These are phyloP conservation scores for Blastobotrys robertii DNA, from an alignment of 805 yeast species.

Conservation along the genomic window DNA sequence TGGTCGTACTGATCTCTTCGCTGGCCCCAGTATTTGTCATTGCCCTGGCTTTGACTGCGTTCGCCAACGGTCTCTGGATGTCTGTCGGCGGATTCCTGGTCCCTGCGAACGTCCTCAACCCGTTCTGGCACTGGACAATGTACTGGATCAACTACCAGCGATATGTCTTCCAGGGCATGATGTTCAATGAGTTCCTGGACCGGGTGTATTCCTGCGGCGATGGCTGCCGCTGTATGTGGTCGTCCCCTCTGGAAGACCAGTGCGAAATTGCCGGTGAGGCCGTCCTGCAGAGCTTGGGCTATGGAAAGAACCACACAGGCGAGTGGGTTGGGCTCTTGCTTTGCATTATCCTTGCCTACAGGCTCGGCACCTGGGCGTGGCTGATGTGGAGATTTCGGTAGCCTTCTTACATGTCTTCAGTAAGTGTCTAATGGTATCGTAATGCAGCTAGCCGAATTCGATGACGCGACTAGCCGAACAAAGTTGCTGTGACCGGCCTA, in stretches of 20 bases:
- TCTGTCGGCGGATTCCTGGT: slow-evolving; percentile 35
- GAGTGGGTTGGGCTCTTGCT: slow-evolving; percentile 31
- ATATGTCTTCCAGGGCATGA: slow-evolving; percentile 37
- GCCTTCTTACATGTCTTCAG: too few relatives aligned
- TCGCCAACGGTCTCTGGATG: slow-evolving; percentile 37
- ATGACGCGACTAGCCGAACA: too few relatives aligned
- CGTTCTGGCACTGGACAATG: slow-evolving; percentile 34
- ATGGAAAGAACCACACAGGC: slow-evolving; percentile 23
- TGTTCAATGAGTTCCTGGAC: slow-evolving; percentile 31
- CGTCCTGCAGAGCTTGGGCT: slow-evolving; percentile 27
- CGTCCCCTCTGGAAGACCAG: slow-evolving; percentile 22
- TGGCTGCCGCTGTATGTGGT: slow-evolving; percentile 31
- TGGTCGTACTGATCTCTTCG: slow-evolving; percentile 30
- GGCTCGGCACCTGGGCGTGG: slow-evolving; percentile 24
- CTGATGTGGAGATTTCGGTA: slow-evolving; percentile 1
- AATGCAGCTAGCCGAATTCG: too few relatives aligned
- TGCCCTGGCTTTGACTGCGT: slow-evolving; percentile 33
- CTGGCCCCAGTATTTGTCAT: slow-evolving; percentile 31
- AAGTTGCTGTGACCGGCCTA: too few relatives aligned
- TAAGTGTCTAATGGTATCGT: too few relatives aligned
- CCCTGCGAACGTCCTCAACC: slow-evolving; percentile 27
- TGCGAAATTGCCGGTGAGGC: slow-evolving; percentile 30
- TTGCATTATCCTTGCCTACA: slow-evolving; percentile 25
- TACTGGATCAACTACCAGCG: slow-evolving; percentile 34
- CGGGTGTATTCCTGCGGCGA: slow-evolving; percentile 26